phyloP scores from a whole-genome alignment of 495 filamentous ascomycete genomes.

The Lasiosphaeria ovina region DNA sequence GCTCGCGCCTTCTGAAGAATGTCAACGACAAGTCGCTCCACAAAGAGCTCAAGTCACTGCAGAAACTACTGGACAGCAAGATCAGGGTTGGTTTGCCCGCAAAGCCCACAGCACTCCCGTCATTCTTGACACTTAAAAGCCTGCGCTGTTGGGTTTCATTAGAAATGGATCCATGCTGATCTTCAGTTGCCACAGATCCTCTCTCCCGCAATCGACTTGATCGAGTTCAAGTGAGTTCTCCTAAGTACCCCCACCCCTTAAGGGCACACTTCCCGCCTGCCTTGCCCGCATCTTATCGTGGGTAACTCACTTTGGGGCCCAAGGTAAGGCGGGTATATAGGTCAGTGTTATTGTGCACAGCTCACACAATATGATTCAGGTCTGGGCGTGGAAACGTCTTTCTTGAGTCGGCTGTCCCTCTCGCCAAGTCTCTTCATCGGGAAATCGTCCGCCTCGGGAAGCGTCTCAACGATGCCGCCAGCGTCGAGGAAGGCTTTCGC shows the following conservation, averaged over 20 bases:
- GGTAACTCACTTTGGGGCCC: no score
- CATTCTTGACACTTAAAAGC: no score
- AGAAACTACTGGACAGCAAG: slow-evolving; percentile 76
- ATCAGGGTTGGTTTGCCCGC: slow-evolving; percentile 60
- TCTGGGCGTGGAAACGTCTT: slow-evolving; percentile 93
- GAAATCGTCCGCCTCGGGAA: slow-evolving; percentile 85
- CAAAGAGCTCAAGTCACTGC: slow-evolving; percentile 67
- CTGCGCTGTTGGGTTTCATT: no score
- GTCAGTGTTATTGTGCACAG: no score
- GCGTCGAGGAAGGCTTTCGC: slow-evolving; percentile 60
- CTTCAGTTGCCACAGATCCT: slow-evolving; percentile 61
- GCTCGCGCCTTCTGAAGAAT: slow-evolving; percentile 69
- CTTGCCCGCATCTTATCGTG: no score
- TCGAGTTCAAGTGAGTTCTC: slow-evolving; percentile 72
- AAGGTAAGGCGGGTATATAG: no score
- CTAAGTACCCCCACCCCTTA: background rate
- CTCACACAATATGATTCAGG: slow-evolving; percentile 38
- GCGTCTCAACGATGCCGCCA: slow-evolving; percentile 66
- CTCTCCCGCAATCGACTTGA: slow-evolving; percentile 88
- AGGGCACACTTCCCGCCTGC: background rate
- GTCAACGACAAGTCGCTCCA: slow-evolving; percentile 63
- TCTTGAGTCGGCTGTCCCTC: slow-evolving; percentile 80
- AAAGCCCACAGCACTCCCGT: background rate
- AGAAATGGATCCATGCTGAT: background rate
- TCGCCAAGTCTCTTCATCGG: slow-evolving; percentile 82